Percentiles rank a stretch among this genome's conserved stretches.
These are phyloP conservation scores for Tillandsia leiboldiana DNA, from an alignment of 176 grass and related monocot genomes.

Conservation along the genomic window DNA sequence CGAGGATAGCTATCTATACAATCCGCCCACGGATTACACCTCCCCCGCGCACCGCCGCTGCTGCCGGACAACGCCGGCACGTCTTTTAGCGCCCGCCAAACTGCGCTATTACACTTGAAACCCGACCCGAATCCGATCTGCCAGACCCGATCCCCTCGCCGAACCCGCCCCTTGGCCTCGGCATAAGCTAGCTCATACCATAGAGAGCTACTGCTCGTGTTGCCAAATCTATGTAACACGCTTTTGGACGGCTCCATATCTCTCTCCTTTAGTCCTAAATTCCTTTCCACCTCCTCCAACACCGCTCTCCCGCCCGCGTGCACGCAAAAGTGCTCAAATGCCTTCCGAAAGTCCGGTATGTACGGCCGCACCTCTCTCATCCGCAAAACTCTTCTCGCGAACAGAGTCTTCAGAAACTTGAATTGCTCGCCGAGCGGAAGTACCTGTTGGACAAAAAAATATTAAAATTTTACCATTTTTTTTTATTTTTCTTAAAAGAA, in stretches of 20 bases:
- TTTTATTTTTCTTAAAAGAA: too few species aligned
- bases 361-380: slow-evolving; percentile 48
- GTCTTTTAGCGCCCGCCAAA: slow-evolving; percentile 62
- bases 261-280: slow-evolving; percentile 31
- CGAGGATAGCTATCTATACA: slow-evolving; percentile 52
- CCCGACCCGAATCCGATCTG: slow-evolving; percentile 61
- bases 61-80: slow-evolving; percentile 24
- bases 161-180: slow-evolving; percentile 58
- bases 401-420: slow-evolving; percentile 47
- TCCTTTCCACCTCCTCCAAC: slow-evolving; percentile 63
- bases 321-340: slow-evolving; percentile 83
- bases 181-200: slow-evolving; percentile 82
- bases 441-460: neutral
- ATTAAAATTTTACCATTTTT: too few species aligned
- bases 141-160: slow-evolving; percentile 51
- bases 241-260: slow-evolving; percentile 62
- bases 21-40: slow-evolving; percentile 59
- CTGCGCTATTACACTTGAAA: slow-evolving; percentile 78
- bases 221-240: slow-evolving; percentile 53
- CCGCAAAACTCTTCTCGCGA: slow-evolving; percentile 41
- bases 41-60: neutral
- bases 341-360: slow-evolving; percentile 56
- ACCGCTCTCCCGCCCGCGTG: slow-evolving; percentile 61
- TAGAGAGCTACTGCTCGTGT: slow-evolving; percentile 78
- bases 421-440: slow-evolving; percentile 49